Conservation (phyloP, 352 stramenopile genomes). For the Phytophthora meadii region DNA sequence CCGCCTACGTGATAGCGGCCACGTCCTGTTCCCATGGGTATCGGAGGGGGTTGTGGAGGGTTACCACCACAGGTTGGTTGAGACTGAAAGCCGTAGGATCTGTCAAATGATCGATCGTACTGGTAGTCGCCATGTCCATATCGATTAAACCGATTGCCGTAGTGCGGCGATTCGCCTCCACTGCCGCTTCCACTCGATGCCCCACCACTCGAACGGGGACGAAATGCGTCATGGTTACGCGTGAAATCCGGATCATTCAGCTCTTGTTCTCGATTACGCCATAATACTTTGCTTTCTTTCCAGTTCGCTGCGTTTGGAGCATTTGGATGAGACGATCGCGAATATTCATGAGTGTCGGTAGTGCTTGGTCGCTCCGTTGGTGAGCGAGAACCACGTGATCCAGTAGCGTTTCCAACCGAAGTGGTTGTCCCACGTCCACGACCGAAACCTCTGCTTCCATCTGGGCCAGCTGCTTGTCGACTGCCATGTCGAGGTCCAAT, state of each 20-base stretch:
- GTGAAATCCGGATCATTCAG: conserved; percentile 94
- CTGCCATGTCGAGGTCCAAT: conserved; percentile 29
- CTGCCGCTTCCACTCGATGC: conserved; percentile 40
- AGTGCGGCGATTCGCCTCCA: conserved; percentile 42
- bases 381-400: conserved; percentile 15
- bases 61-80: conserved; percentile 13
- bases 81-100: conserved; percentile 37
- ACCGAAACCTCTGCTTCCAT: conserved; percentile 62
- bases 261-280: conserved; percentile 94
- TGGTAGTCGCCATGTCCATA: conserved; percentile 38
- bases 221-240: conserved; percentile 77
- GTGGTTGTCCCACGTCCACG: conserved; percentile 11
- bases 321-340: conserved; percentile 25
- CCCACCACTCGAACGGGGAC: conserved; percentile 43
- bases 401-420: conserved; percentile 4
- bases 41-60: conserved; percentile 27
- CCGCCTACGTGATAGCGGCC: conserved; percentile 40
- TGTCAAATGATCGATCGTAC: conserved; percentile 41
- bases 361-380: conserved; percentile 18
- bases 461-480: conserved; percentile 60
- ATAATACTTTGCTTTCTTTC: conserved; percentile 93
- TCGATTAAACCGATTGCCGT: conserved; percentile 36
- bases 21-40: conserved; percentile 41
- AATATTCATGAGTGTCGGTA: conserved; percentile 24
- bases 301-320: conserved; percentile 60